A percentile compares a stretch with the other conserved stretches of the same genome.
phyloP scores from a whole-genome alignment of 108 stramenopile species.

The Nitzschia sp. region DNA sequence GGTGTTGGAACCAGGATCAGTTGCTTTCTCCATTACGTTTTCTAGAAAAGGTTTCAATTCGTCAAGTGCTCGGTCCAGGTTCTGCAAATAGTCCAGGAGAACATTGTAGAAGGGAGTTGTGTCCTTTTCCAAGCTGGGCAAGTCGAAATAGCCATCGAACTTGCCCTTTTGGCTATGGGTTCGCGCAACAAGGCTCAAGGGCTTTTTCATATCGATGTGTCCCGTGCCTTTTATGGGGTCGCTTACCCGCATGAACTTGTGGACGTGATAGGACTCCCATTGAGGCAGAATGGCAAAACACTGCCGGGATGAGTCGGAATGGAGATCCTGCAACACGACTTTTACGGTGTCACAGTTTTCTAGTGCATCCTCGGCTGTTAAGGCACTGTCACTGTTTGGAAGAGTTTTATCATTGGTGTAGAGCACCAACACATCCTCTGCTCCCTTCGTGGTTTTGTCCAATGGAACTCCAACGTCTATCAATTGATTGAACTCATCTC shows the following conservation, averaged over 20 bases:
- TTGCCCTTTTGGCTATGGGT: constrained; percentile 49
- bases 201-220: constrained; percentile 21
- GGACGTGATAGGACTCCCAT: constrained; percentile 75
- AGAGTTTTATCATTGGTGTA: constrained; percentile 24
- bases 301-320: constrained; percentile 10
- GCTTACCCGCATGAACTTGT: constrained; percentile 66
- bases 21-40: constrained; percentile 39
- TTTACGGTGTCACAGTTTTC: constrained; percentile 63
- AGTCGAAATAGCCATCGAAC: constrained; percentile 33
- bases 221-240: too few species aligned
- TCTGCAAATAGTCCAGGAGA: constrained; percentile 42
- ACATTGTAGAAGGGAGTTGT: constrained; percentile 43
- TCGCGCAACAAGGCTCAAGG: constrained; percentile 56
- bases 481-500: constrained; percentile 26
- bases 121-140: constrained; percentile 14
- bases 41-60: constrained; percentile 36
- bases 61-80: constrained; percentile 54
- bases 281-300: constrained; percentile 73
- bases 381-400: constrained; percentile 20
- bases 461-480: constrained; percentile 34
- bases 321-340: constrained; percentile 43
- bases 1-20: constrained; percentile 49
- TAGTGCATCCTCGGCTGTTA: constrained; percentile 44
- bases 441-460: constrained; percentile 18
- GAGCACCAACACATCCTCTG: constrained; percentile 25